Percentiles rank a stretch among this genome's conserved stretches.
These are phyloP conservation scores for Solidago caesia DNA, from an alignment of 129 eudicot species.

Conservation along the genomic window DNA sequence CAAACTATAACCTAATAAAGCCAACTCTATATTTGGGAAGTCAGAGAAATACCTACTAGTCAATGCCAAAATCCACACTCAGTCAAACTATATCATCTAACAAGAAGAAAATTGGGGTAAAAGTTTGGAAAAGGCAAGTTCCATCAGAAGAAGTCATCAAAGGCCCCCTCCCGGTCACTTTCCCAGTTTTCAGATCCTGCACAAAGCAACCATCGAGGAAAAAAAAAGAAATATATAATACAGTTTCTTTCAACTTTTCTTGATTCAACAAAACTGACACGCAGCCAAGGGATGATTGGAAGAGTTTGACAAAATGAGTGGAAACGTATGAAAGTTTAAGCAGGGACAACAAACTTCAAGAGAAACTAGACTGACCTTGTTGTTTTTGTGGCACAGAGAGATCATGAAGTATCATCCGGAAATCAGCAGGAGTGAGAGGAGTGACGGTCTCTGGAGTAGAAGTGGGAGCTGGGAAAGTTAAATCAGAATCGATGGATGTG, in stretches of 20 bases:
- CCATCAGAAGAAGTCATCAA: constrained; percentile 92
- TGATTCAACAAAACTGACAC: constrained; percentile 34
- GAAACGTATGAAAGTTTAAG: not conserved
- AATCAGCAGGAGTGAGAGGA: constrained; percentile 55
- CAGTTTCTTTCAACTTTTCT: constrained; percentile 33
- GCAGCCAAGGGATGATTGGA: constrained; percentile 25
- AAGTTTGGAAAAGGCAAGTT: constrained; percentile 45
- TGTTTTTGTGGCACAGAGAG: constrained; percentile 62
- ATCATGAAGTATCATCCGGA: constrained; percentile 76
- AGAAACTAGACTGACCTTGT: constrained; percentile 68
- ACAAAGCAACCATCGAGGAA: constrained; percentile 74
- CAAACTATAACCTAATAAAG: constrained; percentile 17
- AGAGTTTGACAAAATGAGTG: constrained; percentile 23
- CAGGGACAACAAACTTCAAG: constrained; percentile 25
- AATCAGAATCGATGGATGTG: constrained; percentile 74
- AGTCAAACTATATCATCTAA: constrained; percentile 46
- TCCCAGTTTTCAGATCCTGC: constrained; percentile 97
- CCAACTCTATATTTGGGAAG: constrained; percentile 27
- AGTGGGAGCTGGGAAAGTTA: constrained; percentile 66
- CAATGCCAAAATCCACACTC: constrained; percentile 4
- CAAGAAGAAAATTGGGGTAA: constrained; percentile 34
- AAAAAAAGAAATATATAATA: constrained; percentile 49
- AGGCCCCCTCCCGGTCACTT: constrained; percentile 90
- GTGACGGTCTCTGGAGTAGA: constrained; percentile 55
- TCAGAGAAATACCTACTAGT: constrained; percentile 31